Evolutionary conservation across 495 filamentous ascomycete species (phyloP).

Genomic region (Staphylotrichum longicolle): DNA sequence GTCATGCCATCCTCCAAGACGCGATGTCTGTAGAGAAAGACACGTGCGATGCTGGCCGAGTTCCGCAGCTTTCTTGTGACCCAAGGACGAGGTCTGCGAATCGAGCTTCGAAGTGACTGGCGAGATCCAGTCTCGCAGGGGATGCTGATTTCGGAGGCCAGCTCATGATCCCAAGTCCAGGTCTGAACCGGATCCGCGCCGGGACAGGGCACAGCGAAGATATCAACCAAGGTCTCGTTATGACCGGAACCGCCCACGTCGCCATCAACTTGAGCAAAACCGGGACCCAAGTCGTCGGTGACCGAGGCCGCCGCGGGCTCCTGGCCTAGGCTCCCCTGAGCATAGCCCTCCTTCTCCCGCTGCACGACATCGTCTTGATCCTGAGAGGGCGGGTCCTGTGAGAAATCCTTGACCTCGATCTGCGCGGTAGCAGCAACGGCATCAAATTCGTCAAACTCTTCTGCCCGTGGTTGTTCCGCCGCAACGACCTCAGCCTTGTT

Average conservation of each 20-base stretch:
- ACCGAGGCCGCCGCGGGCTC: not conserved
- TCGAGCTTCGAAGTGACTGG: conserved; percentile 1
- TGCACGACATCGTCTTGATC: not conserved
- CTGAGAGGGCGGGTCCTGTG: not conserved
- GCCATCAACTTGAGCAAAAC: conserved; percentile 43
- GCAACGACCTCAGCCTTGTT: conserved; percentile 13
- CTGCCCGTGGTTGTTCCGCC: not conserved
- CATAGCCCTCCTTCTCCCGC: not conserved
- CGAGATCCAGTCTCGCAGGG: conserved; percentile 23
- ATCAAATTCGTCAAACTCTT: not conserved
- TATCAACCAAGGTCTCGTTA: conserved; percentile 48
- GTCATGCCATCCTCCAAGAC: conserved; percentile 46
- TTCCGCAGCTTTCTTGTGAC: conserved; percentile 42
- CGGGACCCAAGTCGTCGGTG: conserved; percentile 24
- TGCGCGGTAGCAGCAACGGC: not conserved
- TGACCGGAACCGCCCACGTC: conserved; percentile 43
- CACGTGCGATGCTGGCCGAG: conserved; percentile 44
- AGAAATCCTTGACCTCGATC: conserved; percentile 14
- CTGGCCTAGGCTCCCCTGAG: not conserved
- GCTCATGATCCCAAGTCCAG: conserved; percentile 42
- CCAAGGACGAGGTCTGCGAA: conserved; percentile 35
- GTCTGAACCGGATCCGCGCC: conserved; percentile 46
- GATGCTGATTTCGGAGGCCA: conserved; percentile 35
- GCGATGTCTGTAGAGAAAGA: conserved; percentile 58
- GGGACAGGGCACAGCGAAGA: conserved; percentile 47